A percentile compares a stretch with the other conserved stretches of the same genome.
Evolutionary conservation across 106 monocot species (phyloP).

Genomic region (Allium cepa): DNA sequence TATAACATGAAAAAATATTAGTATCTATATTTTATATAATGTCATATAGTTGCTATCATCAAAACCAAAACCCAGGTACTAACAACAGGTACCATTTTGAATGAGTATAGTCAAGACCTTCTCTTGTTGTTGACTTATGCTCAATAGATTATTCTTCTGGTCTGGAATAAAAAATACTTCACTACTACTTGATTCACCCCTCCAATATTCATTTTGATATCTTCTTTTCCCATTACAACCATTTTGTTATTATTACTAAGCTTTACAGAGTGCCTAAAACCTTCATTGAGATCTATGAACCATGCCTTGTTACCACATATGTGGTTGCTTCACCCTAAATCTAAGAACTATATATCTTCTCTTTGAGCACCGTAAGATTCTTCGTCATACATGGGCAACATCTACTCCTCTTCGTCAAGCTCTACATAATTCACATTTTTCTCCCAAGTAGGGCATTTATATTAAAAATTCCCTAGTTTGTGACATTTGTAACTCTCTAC

Average conservation of each 20-base stretch:
- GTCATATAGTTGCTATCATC: too few relatives aligned
- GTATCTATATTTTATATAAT: too few relatives aligned
- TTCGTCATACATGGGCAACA: background rate
- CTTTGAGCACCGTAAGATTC: background rate
- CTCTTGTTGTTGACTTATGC: background rate
- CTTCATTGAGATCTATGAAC: background rate
- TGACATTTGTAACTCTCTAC: background rate
- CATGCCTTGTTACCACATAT: background rate
- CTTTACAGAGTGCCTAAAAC: background rate
- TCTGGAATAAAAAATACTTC: background rate
- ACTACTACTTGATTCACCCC: background rate
- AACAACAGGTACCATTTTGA: background rate
- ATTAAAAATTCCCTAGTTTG: background rate
- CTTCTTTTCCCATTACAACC: background rate
- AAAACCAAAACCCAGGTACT: too few relatives aligned
- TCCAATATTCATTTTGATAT: background rate
- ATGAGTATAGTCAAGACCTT: background rate
- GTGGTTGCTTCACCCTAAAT: background rate
- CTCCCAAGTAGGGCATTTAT: constrained; percentile 1
- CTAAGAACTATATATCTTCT: background rate
- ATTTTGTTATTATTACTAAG: background rate
- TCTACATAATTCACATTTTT: background rate
- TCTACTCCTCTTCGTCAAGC: background rate
- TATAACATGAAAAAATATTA: too few relatives aligned
- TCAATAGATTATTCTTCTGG: background rate